Evolutionary conservation across 805 yeast genomes (phyloP), one percentile per base, ranked within the genome.

Genomic region (Nakazawaea wickerhamii): DNA sequence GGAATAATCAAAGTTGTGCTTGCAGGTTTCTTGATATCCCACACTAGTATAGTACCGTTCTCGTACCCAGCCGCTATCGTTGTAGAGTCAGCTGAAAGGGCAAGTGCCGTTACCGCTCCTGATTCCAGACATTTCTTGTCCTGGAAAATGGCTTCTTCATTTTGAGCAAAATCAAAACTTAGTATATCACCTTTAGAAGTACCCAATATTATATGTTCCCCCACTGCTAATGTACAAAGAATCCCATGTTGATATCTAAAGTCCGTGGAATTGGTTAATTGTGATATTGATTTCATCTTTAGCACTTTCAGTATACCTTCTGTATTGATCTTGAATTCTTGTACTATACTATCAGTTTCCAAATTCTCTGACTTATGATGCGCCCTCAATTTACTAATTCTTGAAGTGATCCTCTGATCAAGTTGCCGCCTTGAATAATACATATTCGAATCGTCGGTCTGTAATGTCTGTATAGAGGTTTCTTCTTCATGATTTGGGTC

Each of bases 91-190:
- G 75, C 63, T 0, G 93, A 81, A 11, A 83, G 60, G 0, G 77
- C 67, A 19, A 89, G 53, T 2, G 76, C 47, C 0, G 84, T 70
- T 1, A 87, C 77, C 0, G 69, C 50, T 0, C 82, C 79, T 27
- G 67, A 56, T 11, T 60, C 60, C 1, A 57, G 41, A 1, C 65
- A 60, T 15, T 48, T 49, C 4, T 57, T 50, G 1, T 50, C 46
- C n/a, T 50, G 51, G 13, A 82, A 55, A 1, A 70, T 67, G 33
- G 62, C 61, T 11, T 71, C 63, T 4, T 84, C 55, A 23, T 64
- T 66, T 57, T 90, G 96, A 34, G 72, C 72, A 48, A 79, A 81
- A 52, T 81, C 83, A 58, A 86, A 89, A 4, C 84, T 66, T 4
- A 85, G 58, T 0, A 87, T 64, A 28, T 58, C 63, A 1, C 95